Base-by-base conservation (phyloP, 257 asterid species). In the Plectranthus barbatus region DNA sequence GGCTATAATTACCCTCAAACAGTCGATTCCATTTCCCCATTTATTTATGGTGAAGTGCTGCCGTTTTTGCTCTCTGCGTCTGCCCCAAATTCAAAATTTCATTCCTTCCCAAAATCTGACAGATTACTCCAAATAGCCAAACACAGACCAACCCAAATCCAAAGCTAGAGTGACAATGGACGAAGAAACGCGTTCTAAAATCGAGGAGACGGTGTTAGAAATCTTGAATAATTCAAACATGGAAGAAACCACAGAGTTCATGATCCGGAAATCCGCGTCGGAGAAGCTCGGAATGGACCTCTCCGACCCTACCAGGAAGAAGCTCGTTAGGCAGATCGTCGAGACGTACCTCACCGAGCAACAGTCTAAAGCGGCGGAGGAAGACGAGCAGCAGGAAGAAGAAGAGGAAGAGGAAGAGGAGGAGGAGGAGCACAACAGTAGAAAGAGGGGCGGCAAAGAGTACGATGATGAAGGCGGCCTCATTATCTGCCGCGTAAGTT, bases 391-490 rank as follows among this genome's bases (percentile, higher is more conserved):
- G 5, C 47, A 56, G 19, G 48, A 49, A 20, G 64, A 59, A 13
- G 50, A 26, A 31, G 75, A 62, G 9, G 78, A 60, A 0, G 77
- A 68, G 0, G 78, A 60, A 0, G 88, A 62, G 1, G 88, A 60
- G 4, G 91, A 77, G 1, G 86, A 66, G 19, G 83, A 74, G 0
- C 76, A 68, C 1, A 33, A 40, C 57, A 50, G 50, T 33, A 46
- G 60, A 24, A 65, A 21, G 41, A 41, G 65, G 50, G 84, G 74
- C 49, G 90, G 72, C 29, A 82, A 72, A 69, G 96, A 87, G 79
- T 85, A 76, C 49, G 99, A 90, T 55, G 97, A 87, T 29, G 97
- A 83, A 12, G 97, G 97, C 15, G 90, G 87, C 44, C 92, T 85
- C 71, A 90, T 93, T 31, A 56, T 87, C 54, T 93, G 99, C 77